Percentiles rank a stretch among this genome's conserved stretches.
Conservation (phyloP, 2,329 filamentous ascomycete genomes). For the Paracoccidioides lutzii region DNA sequence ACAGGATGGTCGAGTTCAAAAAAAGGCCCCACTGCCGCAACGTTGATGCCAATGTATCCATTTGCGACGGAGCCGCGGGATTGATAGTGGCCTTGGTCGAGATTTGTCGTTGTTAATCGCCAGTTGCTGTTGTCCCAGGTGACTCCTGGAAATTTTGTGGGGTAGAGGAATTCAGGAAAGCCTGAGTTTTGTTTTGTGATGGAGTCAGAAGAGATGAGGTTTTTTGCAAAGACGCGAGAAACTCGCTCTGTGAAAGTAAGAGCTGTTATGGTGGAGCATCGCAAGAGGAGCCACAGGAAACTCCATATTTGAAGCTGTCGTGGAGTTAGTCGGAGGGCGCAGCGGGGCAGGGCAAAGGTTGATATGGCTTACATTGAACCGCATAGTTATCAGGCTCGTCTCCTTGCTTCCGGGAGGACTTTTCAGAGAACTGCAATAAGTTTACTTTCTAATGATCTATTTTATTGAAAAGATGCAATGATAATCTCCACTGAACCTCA, state of each 20-base stretch:
- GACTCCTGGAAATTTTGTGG: constrained; percentile 40
- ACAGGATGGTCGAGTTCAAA: constrained; percentile 44
- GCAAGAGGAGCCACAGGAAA: constrained; percentile 3
- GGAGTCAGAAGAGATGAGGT: not conserved
- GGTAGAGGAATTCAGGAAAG: constrained; percentile 22
- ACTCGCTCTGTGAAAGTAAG: constrained; percentile 2
- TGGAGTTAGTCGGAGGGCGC: not conserved
- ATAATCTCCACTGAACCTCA: no score
- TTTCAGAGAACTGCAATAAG: no score
- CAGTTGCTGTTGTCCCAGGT: constrained; percentile 49
- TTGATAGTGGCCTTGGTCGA: constrained; percentile 48
- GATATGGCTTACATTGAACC: constrained; percentile 1
- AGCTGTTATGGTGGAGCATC: not conserved
- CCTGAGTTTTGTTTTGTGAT: constrained; percentile 1
- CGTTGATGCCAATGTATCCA: constrained; percentile 52
- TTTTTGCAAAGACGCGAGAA: constrained; percentile 5
- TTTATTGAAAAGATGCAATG: no score
- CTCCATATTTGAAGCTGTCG: not conserved
- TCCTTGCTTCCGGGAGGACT: no score
- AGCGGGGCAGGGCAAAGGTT: not conserved
- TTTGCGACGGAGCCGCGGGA: constrained; percentile 49
- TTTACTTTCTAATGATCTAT: no score
- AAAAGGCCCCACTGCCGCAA: constrained; percentile 51
- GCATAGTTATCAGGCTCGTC: not conserved
- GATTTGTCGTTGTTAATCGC: constrained; percentile 39